Evolutionary conservation across 2,329 filamentous ascomycete species (phyloP).

Genomic region (Cercospora sesami): DNA sequence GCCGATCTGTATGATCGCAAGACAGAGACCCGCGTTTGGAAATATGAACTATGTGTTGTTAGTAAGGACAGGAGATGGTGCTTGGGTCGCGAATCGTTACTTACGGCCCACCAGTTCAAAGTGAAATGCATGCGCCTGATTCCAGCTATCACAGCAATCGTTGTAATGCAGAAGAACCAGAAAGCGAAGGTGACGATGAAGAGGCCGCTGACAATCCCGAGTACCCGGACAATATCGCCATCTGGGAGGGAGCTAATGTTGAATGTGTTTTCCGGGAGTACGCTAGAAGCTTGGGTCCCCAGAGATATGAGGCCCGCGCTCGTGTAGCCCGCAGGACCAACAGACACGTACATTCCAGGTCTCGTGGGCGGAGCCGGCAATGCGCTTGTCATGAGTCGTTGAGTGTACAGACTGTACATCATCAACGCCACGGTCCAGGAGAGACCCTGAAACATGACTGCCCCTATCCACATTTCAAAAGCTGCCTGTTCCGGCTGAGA

Average conservation of each 20-base stretch:
- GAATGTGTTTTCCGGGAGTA: slow-evolving; percentile 40
- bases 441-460: slow-evolving; percentile 49
- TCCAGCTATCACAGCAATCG: slow-evolving; percentile 42
- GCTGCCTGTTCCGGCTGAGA: slow-evolving; percentile 45
- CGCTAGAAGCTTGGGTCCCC: slow-evolving; percentile 44
- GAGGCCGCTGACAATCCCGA: slow-evolving; percentile 46
- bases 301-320: slow-evolving; percentile 51
- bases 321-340: slow-evolving; percentile 50
- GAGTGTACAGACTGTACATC: slow-evolving; percentile 49
- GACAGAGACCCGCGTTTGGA: slow-evolving; percentile 63
- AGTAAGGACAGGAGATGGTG: not conserved
- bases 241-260: slow-evolving; percentile 36
- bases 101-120: slow-evolving; percentile 58
- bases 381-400: slow-evolving; percentile 44
- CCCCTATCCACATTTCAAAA: slow-evolving; percentile 47
- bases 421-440: slow-evolving; percentile 48
- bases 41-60: slow-evolving; percentile 54
- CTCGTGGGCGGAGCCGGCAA: slow-evolving; percentile 46
- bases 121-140: slow-evolving; percentile 49
- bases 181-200: slow-evolving; percentile 53
- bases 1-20: slow-evolving; percentile 60
- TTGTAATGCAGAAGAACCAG: slow-evolving; percentile 53
- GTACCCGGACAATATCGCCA: slow-evolving; percentile 43
- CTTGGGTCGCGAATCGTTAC: not conserved
- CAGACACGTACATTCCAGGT: slow-evolving; percentile 56